Conservation (phyloP, 352 stramenopile genomes). For the Phytophthora capsici region DNA sequence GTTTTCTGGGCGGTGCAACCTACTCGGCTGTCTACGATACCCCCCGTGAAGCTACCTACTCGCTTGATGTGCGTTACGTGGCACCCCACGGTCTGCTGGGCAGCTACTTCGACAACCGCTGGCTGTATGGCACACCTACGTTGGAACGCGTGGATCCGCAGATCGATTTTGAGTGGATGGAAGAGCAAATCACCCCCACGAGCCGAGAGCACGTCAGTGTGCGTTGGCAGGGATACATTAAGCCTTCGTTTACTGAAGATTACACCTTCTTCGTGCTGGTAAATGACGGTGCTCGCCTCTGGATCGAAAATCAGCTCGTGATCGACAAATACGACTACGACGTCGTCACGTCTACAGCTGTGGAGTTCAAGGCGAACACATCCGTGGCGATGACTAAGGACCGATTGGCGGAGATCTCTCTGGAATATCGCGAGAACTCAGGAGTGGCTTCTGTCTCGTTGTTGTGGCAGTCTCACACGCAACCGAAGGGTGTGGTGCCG, state of each 20-base stretch:
- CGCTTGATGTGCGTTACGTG: conserved; percentile 81
- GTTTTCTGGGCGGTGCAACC: conserved; percentile 65
- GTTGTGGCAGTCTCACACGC: conserved; percentile 89
- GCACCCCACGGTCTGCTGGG: conserved; percentile 85
- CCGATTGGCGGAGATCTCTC: conserved; percentile 82
- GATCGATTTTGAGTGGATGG: conserved; percentile 93
- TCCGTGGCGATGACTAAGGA: conserved; percentile 72
- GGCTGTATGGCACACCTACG: conserved; percentile 89
- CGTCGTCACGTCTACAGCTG: conserved; percentile 29
- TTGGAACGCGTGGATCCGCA: conserved; percentile 85
- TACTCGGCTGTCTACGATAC: conserved; percentile 92
- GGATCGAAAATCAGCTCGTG: conserved; percentile 58
- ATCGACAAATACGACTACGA: conserved; percentile 68
- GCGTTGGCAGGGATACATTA: conserved; percentile 93
- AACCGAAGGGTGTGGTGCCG: conserved; percentile 89
- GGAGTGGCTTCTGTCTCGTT: conserved; percentile 86
- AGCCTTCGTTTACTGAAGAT: conserved; percentile 89
- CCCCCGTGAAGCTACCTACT: conserved; percentile 87
- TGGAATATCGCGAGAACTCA: conserved; percentile 95
- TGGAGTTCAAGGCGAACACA: conserved; percentile 48
- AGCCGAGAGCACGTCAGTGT: conserved; percentile 95
- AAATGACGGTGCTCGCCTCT: conserved; percentile 92
- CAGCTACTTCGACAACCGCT: conserved; percentile 97
- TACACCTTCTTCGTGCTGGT: conserved; percentile 90
- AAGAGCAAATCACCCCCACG: conserved; percentile 88